Evolutionary conservation across 371 early-diverging fungal species (phyloP).

Genomic region (Mucor indicus): DNA sequence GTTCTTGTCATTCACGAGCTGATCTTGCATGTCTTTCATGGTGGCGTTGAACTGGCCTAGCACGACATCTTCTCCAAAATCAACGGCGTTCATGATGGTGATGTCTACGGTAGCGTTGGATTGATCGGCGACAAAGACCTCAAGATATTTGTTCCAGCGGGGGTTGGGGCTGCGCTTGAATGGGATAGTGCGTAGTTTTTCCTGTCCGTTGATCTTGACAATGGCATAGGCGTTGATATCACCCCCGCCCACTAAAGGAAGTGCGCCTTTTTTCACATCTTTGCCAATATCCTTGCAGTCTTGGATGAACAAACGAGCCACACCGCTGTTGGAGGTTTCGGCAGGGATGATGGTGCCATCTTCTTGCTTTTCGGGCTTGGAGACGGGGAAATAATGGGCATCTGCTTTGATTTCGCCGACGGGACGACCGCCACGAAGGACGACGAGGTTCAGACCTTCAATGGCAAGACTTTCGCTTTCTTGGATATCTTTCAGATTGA

Average conservation of each 20-base stretch:
- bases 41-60: slow-evolving; percentile 22
- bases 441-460: slow-evolving; percentile 26
- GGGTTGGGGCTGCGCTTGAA: slow-evolving; percentile 40
- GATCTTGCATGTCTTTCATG: slow-evolving; percentile 19
- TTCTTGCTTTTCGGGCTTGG: slow-evolving; percentile 26
- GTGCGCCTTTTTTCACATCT: slow-evolving; percentile 14
- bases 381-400: slow-evolving; percentile 26
- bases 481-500: slow-evolving; percentile 47
- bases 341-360: slow-evolving; percentile 28
- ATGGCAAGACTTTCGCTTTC: slow-evolving; percentile 25
- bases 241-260: slow-evolving; percentile 15
- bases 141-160: slow-evolving; percentile 36
- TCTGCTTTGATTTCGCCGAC: slow-evolving; percentile 36
- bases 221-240: slow-evolving; percentile 34
- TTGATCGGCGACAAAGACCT: slow-evolving; percentile 28
- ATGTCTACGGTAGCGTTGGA: slow-evolving; percentile 14
- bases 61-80: slow-evolving; percentile 22
- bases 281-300: slow-evolving; percentile 37
- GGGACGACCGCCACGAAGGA: slow-evolving; percentile 22
- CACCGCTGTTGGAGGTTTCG: slow-evolving; percentile 33
- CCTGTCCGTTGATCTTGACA: slow-evolving; percentile 30
- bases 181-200: slow-evolving; percentile 22
- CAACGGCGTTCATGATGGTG: slow-evolving; percentile 18
- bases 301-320: slow-evolving; percentile 35
- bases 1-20: slow-evolving; percentile 26